Evolutionary conservation across 108 stramenopile species (phyloP), one percentile per base, ranked within the genome.

Genomic region (Cyclostephanos invisitatus): DNA sequence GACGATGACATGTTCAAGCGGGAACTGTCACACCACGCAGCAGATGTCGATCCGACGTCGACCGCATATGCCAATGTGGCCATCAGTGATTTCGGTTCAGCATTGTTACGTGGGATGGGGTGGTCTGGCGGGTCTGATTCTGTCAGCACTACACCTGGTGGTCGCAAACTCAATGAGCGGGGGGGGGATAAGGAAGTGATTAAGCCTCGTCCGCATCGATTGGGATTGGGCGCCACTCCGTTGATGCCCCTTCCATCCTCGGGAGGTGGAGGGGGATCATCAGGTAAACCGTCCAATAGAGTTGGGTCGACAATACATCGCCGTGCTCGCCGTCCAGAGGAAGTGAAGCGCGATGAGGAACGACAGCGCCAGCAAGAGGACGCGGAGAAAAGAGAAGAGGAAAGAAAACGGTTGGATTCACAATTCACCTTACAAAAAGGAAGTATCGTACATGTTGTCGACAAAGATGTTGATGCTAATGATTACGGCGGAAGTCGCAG

Each of bases 41-140:
- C 67, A 7, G 83, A 84, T 44, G 60, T 76, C 36, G 75, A 70
- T 35, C 83, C 88, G 38, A 77, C 78, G 6, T 86, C 86, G 7
- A 71, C 89, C 17, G 83, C 73, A 0, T 96, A 94, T 69, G 74
- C 75, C 28, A 51, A 72, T 25, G 86, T 94, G 28, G 81, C 91
- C 28, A 91, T 96, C 59, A 42, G 64, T n/a, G 90, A 96, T 51
- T 96, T 96, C 81, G 95, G 95, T 25, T 85, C 88, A 7, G 95
- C 95, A 21, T 61, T 96, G 82, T 66, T 96, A 40, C 83, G 95
- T 15, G 95, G 95, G 3, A 96, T 96, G 95, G 95, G 95, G 18
- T 96, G 95, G 95, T 88, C 63, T 3, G 90, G 89, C 24, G 73
- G 64, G 36, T 64, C 70, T 49, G 62, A 66, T 47, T 56, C 29